Evolutionary conservation across 106 monocot species (phyloP), one percentile per base, ranked within the genome.

Genomic region (Phalaenopsis equestris): DNA sequence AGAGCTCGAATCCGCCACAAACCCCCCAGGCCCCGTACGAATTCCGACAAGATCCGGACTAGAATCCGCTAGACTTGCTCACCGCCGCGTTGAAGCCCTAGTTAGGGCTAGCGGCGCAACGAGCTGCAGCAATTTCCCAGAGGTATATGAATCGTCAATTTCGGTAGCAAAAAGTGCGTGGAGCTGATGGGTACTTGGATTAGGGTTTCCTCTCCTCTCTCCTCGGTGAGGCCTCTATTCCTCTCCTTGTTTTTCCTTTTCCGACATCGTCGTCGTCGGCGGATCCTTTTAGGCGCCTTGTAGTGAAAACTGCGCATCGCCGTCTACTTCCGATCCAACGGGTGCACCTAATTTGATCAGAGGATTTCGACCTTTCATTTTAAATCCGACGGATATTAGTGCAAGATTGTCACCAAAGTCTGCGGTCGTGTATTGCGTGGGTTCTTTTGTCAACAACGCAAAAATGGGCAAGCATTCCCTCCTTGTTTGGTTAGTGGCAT

Each of bases 201-300:
- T 55, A 56, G 6, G 64, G 6, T 38, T 19, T 57, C 30, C 56
- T 21, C 18, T 57, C 39, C 21, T 4, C 23, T 36, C 38, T 75
- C 56, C 24, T 38, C 14, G 39, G 14, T 65, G 38, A 64, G 12
- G 7, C 67, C 17, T 52, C 36, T 4, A 68, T 55, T 65, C 41
- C 19, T 75, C 58, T 55, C 46, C 36, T 77, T 41, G 36, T 70
- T 38, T 70, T 70, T 7, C 45, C 21, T 56, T 10, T 79, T 79
- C 82, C 82, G 72, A 55, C 80, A 76, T 55, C 82, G 45, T 77
- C 77, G 84, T 65, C 86, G 58, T 76, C 80, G 82, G 68, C 12
- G 12, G 15, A 12, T 12, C 52, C 52, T 52, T 12, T 52, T 52
- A 52, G 52, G 14, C 52, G 52, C 14, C 52, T 52, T 14, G 52